Conservation (phyloP, 1,284 basidiomycete species). For the Cutaneotrichosporon cavernicola region DNA sequence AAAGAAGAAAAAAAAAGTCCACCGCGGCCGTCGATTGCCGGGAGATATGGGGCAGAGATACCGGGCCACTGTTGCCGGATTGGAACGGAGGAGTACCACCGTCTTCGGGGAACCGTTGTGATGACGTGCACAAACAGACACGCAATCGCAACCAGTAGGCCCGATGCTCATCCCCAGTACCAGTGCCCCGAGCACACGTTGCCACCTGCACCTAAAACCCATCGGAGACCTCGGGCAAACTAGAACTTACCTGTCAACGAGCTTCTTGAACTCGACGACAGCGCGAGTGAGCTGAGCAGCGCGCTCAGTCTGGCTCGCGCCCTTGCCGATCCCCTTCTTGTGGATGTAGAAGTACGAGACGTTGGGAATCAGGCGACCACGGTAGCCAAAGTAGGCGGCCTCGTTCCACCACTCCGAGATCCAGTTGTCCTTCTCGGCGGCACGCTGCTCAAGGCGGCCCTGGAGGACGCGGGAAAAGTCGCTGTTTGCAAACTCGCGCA, state of each 20-base stretch:
- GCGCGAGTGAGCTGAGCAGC: constrained; percentile 81
- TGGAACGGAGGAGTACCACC: not conserved
- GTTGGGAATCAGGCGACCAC: constrained; percentile 83
- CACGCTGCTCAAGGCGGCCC: constrained; percentile 71
- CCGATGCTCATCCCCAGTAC: not conserved
- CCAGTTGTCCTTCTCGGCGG: constrained; percentile 70
- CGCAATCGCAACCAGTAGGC: not conserved
- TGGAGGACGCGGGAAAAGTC: constrained; percentile 75
- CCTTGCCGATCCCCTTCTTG: constrained; percentile 62
- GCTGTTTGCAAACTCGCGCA: constrained; percentile 70
- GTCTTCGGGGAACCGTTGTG: not conserved
- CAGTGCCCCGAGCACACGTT: not conserved
- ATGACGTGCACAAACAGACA: not conserved
- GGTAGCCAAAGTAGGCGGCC: constrained; percentile 62
- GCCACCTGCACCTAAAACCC: not conserved
- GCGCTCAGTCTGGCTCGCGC: constrained; percentile 63
- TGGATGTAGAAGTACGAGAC: constrained; percentile 97
- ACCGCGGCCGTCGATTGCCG: not conserved
- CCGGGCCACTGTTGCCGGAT: not conserved
- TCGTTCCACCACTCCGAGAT: constrained; percentile 98
- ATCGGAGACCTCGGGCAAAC: not conserved
- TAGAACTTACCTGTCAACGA: constrained; percentile 70
- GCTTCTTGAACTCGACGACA: constrained; percentile 73
- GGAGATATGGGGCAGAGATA: not conserved
- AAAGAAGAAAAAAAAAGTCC: not conserved